Evolutionary conservation across 192 early-diverging fungal genomes (phyloP).

Genomic region (Glomus cerebriforme): DNA sequence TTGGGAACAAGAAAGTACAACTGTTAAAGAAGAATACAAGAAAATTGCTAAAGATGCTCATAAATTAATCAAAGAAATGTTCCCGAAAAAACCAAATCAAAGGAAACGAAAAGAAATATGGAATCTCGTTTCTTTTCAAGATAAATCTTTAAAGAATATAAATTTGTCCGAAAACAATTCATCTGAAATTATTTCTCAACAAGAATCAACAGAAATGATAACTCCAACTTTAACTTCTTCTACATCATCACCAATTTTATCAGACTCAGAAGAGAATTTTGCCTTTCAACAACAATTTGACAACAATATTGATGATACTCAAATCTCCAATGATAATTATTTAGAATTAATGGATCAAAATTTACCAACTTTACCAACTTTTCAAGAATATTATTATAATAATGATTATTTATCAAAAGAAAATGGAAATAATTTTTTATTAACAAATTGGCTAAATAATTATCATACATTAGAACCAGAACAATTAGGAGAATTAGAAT

Average conservation of each 20-base stretch:
- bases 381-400: background rate
- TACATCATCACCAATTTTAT: background rate
- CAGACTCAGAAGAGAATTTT: background rate
- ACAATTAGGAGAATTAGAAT: background rate
- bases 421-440: too few species aligned
- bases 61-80: background rate
- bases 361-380: background rate
- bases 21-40: background rate
- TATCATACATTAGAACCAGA: too few species aligned
- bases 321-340: background rate
- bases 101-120: slow-evolving; percentile 4
- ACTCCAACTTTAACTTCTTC: background rate
- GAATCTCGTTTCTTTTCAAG: slow-evolving; percentile 4
- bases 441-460: too few species aligned
- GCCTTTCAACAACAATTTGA: background rate
- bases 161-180: background rate
- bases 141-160: background rate
- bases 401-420: too few species aligned
- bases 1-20: background rate
- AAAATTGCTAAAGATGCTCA: slow-evolving; percentile 17
- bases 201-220: background rate
- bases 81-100: background rate
- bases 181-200: background rate
- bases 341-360: background rate
- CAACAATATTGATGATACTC: background rate